These are phyloP conservation scores for Salix koriyanagi DNA, from an alignment of 345 rosid genomes.

Conservation along the genomic window DNA sequence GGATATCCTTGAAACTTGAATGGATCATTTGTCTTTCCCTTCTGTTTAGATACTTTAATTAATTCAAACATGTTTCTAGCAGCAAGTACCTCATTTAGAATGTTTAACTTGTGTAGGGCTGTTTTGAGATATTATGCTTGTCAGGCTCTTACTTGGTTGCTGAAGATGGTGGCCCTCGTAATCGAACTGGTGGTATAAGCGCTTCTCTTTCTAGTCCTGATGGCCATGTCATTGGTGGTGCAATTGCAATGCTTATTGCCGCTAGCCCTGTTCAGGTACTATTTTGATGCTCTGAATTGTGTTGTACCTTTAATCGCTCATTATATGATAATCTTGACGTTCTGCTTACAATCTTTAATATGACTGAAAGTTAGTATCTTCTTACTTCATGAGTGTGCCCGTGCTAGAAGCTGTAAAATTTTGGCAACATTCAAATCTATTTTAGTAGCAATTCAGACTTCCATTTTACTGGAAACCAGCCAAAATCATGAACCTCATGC, in stretches of 20 bases:
- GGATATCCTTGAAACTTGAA: background rate
- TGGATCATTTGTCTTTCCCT: background rate
- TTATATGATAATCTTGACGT: background rate
- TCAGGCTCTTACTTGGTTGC: slow-evolving; percentile 88
- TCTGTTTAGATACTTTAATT: background rate
- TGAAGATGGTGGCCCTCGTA: slow-evolving; percentile 77
- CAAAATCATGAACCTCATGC: background rate
- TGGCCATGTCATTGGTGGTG: slow-evolving; percentile 91
- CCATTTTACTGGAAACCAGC: background rate
- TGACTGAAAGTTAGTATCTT: background rate
- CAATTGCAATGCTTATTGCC: slow-evolving; percentile 73
- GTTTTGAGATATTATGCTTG: slow-evolving; percentile 86
- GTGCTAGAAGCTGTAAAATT: background rate
- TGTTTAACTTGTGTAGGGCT: slow-evolving; percentile 55
- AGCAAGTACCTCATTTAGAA: slow-evolving; percentile 25
- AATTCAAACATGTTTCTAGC: background rate
- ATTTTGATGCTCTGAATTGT: background rate
- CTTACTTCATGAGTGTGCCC: background rate
- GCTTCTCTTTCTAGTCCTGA: slow-evolving; percentile 90
- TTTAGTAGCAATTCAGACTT: background rate
- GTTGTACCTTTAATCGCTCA: background rate
- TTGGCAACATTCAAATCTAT: background rate
- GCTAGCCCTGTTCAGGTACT: slow-evolving; percentile 79
- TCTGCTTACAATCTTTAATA: background rate
- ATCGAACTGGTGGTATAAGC: slow-evolving; percentile 86